These are phyloP conservation scores for Colletotrichum navitas DNA, from an alignment of 2,329 filamentous ascomycete species.

Conservation along the genomic window DNA sequence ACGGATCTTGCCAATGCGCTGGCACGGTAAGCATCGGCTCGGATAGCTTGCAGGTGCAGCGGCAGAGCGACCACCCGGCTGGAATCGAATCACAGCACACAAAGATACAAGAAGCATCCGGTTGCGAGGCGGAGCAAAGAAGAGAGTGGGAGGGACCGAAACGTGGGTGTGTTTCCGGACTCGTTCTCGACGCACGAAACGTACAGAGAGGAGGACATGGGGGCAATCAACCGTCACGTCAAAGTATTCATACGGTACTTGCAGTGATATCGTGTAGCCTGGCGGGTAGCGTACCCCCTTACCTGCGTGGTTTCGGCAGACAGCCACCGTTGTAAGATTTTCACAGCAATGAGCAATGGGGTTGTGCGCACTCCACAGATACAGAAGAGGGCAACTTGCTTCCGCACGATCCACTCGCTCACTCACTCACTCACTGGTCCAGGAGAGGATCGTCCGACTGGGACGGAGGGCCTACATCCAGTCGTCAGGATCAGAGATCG, in stretches of 20 bases:
- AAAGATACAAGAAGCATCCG: not conserved
- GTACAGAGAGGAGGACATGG: not conserved
- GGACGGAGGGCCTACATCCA: not conserved
- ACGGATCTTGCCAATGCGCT: constrained; percentile 17
- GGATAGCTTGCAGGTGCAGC: constrained; percentile 30
- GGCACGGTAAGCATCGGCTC: constrained; percentile 14
- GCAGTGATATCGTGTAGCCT: not conserved
- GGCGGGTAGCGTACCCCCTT: constrained; percentile 14
- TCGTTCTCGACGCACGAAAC: not conserved
- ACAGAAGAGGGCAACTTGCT: not conserved
- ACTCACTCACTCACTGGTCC: not conserved
- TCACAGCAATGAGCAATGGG: not conserved
- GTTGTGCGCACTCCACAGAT: not conserved
- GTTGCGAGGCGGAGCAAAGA: not conserved
- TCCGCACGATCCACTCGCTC: too few species aligned
- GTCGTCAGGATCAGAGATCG: not conserved
- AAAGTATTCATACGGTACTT: too few species aligned
- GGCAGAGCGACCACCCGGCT: constrained; percentile 12
- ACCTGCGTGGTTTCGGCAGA: not conserved
- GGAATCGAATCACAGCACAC: constrained; percentile 2
- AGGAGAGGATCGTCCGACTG: not conserved
- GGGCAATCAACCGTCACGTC: not conserved
- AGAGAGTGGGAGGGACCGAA: not conserved
- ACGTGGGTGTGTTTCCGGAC: constrained; percentile 16
- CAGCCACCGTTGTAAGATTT: not conserved